Evolutionary conservation across 306 rosid species (phyloP), one percentile per base, ranked within the genome.

Genomic region (Morella rubra): DNA sequence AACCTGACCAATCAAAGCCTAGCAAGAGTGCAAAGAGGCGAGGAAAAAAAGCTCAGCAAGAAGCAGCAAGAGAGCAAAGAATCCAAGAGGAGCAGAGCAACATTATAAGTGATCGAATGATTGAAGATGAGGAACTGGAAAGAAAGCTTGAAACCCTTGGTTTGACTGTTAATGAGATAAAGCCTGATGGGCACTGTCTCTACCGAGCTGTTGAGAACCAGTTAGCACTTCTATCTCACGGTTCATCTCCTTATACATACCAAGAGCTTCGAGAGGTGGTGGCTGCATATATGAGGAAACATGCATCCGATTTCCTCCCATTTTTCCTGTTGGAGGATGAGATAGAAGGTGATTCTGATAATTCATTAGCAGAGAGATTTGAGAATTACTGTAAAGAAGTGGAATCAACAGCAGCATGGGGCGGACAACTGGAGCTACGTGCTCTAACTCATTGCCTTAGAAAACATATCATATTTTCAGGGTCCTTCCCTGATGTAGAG

Each of bases 401-500:
- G 50, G 96, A 92, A 75, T 84, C 93, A 32, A 90, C 99, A 0
- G 93, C 96, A 19, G 80, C 85, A 24, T 95, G 99, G 97, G 99
- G 97, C 27, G 99, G 97, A 67, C 97, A 95, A 71, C 84, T 95
- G 46, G 99, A 95, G 92, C 96, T 92, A 7, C 93, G 92, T 24
- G 97, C 99, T 69, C 84, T 95, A 76, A 89, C 91, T 55, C 93
- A 88, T 75, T 87, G 96, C 89, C 89, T 95, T 50, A 85, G 78
- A 85, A 95, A 87, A 78, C 97, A 87, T 69, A 88, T 95, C 82
- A 84, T 95, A 79, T 91, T 83, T 86, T 95, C 97, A 10, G 97
- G 99, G 55, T 95, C 96, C 80, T 95, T 92, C 85, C 97, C 98
- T 1, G 97, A 95, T 65, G 99, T 95, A 81, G 99, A 92, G 88